Conservation (phyloP, 768 basidiomycete species). For the Termitomyces sp. region DNA sequence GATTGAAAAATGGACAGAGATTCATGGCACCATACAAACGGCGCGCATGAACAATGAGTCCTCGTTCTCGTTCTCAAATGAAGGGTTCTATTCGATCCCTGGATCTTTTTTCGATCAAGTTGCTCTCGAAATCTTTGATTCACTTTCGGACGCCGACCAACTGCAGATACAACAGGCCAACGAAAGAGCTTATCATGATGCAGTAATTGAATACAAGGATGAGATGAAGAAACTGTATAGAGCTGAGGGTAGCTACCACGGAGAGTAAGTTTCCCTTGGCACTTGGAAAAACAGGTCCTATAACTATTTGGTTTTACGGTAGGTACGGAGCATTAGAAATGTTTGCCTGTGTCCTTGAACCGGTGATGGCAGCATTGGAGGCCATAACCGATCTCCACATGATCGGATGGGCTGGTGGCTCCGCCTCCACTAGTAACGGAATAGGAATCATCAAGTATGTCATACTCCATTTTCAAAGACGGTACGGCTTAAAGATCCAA, state of each 20-base stretch:
- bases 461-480: neutral
- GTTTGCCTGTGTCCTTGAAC: neutral
- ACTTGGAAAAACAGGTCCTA: neutral
- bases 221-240: neutral
- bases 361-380: conserved; percentile 1
- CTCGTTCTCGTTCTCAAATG: neutral
- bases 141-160: neutral
- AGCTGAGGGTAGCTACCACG: neutral
- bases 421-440: neutral
- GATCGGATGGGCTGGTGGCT: conserved; percentile 1
- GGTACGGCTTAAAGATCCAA: neutral
- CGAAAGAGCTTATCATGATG: neutral
- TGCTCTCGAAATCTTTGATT: neutral
- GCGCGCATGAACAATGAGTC: neutral
- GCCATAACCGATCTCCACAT: neutral
- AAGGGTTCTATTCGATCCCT: neutral
- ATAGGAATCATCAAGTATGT: neutral
- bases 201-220: neutral
- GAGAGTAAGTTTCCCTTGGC: neutral
- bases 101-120: neutral
- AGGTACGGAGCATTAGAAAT: neutral
- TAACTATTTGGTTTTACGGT: too few species aligned
- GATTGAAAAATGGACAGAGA: neutral
- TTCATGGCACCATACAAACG: too few species aligned
- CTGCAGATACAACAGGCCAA: neutral